Conservation (phyloP, 176 grass and related monocot genomes). For the Oryza brachyantha region DNA sequence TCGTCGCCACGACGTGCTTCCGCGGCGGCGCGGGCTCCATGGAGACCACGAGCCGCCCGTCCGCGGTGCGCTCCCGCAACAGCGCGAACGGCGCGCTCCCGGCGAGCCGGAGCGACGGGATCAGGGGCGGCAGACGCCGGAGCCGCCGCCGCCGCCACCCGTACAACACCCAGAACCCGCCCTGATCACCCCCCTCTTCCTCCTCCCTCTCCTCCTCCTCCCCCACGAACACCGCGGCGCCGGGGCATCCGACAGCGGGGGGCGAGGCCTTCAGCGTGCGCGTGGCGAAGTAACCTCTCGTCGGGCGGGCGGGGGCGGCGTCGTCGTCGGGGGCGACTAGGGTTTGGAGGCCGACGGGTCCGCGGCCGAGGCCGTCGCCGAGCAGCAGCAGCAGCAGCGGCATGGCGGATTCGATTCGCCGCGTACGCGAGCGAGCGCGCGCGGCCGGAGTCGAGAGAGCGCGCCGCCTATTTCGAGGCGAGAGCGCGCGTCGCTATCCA, state of each 20-base stretch:
- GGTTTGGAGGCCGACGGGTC: slow-evolving; percentile 34
- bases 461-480: neutral
- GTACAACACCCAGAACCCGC: slow-evolving; percentile 37
- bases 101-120: slow-evolving; percentile 17
- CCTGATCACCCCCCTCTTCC: neutral
- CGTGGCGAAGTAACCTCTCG: slow-evolving; percentile 31
- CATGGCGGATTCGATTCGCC: slow-evolving; percentile 27
- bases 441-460: neutral
- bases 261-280: slow-evolving; percentile 49
- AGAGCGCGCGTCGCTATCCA: neutral
- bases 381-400: slow-evolving; percentile 36
- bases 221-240: neutral
- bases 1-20: slow-evolving; percentile 13
- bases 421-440: neutral
- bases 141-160: slow-evolving; percentile 25
- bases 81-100: slow-evolving; percentile 13
- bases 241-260: neutral
- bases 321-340: slow-evolving; percentile 30
- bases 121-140: slow-evolving; percentile 41
- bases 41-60: slow-evolving; percentile 35
- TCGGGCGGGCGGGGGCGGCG: neutral
- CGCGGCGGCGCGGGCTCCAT: slow-evolving; percentile 3
- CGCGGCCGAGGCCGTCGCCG: neutral
- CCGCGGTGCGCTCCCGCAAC: slow-evolving; percentile 27
- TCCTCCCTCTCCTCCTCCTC: neutral